These are phyloP conservation scores for Nitzschia sp. DNA, from an alignment of 108 stramenopile genomes.

Conservation along the genomic window DNA sequence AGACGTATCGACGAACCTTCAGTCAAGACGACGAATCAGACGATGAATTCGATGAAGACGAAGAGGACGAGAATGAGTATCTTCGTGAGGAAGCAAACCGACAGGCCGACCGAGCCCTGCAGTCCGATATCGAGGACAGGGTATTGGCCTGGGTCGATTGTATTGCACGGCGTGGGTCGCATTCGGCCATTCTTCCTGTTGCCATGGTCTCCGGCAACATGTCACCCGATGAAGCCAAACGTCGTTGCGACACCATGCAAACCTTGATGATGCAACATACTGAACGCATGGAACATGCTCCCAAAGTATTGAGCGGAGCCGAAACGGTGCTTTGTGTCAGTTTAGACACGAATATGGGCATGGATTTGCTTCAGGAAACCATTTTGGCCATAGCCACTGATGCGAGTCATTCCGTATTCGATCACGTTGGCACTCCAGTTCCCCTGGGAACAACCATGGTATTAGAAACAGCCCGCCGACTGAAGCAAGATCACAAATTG, in stretches of 20 bases:
- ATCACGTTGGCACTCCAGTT: slow-evolving; percentile 50
- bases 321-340: slow-evolving; percentile 38
- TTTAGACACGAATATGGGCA: slow-evolving; percentile 34
- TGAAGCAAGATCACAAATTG: slow-evolving; percentile 51
- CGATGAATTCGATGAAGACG: slow-evolving; percentile 36
- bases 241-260: slow-evolving; percentile 55
- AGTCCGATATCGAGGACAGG: slow-evolving; percentile 71
- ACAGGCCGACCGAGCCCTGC: slow-evolving; percentile 54
- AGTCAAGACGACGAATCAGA: slow-evolving; percentile 15
- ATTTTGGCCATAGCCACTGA: slow-evolving; percentile 47
- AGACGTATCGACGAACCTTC: slow-evolving; percentile 25
- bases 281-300: slow-evolving; percentile 20
- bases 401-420: slow-evolving; percentile 39
- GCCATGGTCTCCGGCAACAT: slow-evolving; percentile 51
- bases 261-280: slow-evolving; percentile 52
- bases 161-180: slow-evolving; percentile 54
- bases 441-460: slow-evolving; percentile 32
- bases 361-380: slow-evolving; percentile 39
- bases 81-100: slow-evolving; percentile 47
- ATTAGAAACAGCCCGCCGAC: slow-evolving; percentile 31
- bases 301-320: slow-evolving; percentile 35
- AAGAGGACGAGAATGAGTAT: slow-evolving; percentile 46
- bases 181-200: slow-evolving; percentile 75
- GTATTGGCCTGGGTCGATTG: slow-evolving; percentile 75
- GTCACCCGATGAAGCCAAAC: slow-evolving; percentile 36